Conservation (phyloP, 371 early-diverging fungal genomes). For the Syncephalastrum contaminatum region DNA sequence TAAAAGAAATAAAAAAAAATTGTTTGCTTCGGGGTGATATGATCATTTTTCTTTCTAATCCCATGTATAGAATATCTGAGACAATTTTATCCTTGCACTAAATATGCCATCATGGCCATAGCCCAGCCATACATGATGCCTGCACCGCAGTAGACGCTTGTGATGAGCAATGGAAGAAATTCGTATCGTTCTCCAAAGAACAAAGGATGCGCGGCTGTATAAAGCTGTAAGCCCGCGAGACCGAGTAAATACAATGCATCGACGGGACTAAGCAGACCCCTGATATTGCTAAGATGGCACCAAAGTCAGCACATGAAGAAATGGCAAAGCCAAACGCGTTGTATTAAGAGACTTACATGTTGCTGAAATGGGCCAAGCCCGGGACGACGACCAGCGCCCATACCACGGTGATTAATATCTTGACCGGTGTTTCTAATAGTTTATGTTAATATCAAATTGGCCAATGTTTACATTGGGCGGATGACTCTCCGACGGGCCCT, state of each 20-base stretch:
- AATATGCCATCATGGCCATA: constrained; percentile 28
- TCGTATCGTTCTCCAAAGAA: constrained; percentile 57
- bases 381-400: constrained; percentile 59
- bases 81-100: constrained; percentile 8
- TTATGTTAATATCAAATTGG: constrained; percentile 2
- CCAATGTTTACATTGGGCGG: not conserved
- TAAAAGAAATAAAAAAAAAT: not conserved
- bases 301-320: not conserved
- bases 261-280: constrained; percentile 23
- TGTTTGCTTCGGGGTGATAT: too few species aligned
- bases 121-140: constrained; percentile 82
- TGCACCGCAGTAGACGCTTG: constrained; percentile 75
- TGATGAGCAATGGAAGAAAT: constrained; percentile 84
- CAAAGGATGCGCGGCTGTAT: constrained; percentile 55
- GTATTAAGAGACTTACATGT: constrained; percentile 28
- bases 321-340: not conserved
- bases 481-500: not conserved
- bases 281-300: constrained; percentile 22
- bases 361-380: constrained; percentile 44
- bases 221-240: constrained; percentile 59
- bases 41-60: not conserved
- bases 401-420: constrained; percentile 48
- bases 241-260: constrained; percentile 72
- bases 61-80: constrained; percentile 14
- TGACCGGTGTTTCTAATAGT: constrained; percentile 63